phyloP scores from a whole-genome alignment of 1,139 yeast genomes.

The Zhuliangozyma parablackwelliae region DNA sequence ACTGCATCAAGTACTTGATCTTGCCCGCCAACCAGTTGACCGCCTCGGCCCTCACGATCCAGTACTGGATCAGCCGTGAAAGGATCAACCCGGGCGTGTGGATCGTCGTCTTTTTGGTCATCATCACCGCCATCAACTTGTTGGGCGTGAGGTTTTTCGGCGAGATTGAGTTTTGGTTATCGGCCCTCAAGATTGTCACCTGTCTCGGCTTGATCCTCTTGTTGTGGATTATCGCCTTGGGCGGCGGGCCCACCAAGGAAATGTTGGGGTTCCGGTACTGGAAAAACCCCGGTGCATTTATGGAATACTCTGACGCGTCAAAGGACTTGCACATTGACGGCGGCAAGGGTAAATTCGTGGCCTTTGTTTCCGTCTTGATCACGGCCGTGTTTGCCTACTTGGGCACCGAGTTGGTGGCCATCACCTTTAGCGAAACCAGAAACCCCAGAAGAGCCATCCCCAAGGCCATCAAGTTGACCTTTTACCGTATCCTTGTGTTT shows the following conservation, averaged over 20 bases:
- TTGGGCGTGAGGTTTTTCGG: constrained; percentile 63
- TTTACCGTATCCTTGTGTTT: constrained; percentile 71
- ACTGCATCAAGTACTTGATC: constrained; percentile 52
- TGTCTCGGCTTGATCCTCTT: constrained; percentile 51
- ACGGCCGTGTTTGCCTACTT: constrained; percentile 72
- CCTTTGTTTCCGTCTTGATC: constrained; percentile 64
- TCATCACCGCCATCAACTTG: constrained; percentile 49
- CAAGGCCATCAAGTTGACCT: constrained; percentile 69
- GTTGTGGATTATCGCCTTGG: constrained; percentile 47
- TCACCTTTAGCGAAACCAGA: constrained; percentile 73
- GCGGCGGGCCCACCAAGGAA: constrained; percentile 59
- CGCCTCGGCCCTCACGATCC: constrained; percentile 59
- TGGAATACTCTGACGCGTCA: constrained; percentile 33
- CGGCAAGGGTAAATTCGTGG: constrained; percentile 45
- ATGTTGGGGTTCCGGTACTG: constrained; percentile 66
- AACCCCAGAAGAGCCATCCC: constrained; percentile 76
- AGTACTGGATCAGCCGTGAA: constrained; percentile 53
- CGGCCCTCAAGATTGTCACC: constrained; percentile 55
- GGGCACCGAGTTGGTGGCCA: constrained; percentile 68
- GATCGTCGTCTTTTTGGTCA: constrained; percentile 49
- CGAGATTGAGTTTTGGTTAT: constrained; percentile 66
- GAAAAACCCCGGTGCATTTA: constrained; percentile 61
- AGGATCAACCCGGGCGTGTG: constrained; percentile 54
- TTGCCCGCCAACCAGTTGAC: constrained; percentile 61
- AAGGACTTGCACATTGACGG: constrained; percentile 20